phyloP scores from a whole-genome alignment of 192 early-diverging fungal species.

The Rhizophlyctis rosea region DNA sequence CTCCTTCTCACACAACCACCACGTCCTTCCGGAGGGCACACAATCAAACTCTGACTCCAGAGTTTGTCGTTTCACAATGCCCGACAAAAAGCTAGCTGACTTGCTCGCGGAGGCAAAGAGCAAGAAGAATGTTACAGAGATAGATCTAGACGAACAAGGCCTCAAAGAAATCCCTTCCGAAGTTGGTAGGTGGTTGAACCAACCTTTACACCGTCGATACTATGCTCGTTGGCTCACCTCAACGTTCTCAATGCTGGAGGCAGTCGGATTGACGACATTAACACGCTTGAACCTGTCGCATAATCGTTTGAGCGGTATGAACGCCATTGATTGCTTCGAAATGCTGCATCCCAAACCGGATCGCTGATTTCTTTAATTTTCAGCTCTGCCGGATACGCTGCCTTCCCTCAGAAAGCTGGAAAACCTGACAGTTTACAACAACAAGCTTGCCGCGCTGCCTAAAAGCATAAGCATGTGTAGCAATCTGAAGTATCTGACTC shows the following conservation, averaged over 20 bases:
- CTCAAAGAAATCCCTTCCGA: conserved; percentile 37
- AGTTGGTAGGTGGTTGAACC: conserved; percentile 34
- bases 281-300: conserved; percentile 26
- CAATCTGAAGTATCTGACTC: conserved; percentile 23
- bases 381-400: conserved; percentile 28
- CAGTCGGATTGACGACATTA: conserved; percentile 17
- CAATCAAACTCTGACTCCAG: too few relatives aligned
- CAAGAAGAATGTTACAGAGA: conserved; percentile 7
- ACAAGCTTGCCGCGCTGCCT: conserved; percentile 37
- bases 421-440: conserved; percentile 31
- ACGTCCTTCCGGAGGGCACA: too few relatives aligned
- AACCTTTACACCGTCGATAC: not conserved
- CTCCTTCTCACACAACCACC: too few relatives aligned
- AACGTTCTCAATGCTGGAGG: not conserved
- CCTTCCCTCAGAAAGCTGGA: conserved; percentile 30
- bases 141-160: conserved; percentile 30
- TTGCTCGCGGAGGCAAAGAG: too few relatives aligned
- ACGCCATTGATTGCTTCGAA: not conserved
- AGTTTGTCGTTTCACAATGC: too few relatives aligned
- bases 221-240: not conserved
- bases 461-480: conserved; percentile 18
- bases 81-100: too few relatives aligned
- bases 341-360: not conserved
- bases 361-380: not conserved
- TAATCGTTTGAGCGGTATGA: conserved; percentile 20